Base-by-base conservation (phyloP, 768 basidiomycete species). In the Leccinellum luteum region DNA sequence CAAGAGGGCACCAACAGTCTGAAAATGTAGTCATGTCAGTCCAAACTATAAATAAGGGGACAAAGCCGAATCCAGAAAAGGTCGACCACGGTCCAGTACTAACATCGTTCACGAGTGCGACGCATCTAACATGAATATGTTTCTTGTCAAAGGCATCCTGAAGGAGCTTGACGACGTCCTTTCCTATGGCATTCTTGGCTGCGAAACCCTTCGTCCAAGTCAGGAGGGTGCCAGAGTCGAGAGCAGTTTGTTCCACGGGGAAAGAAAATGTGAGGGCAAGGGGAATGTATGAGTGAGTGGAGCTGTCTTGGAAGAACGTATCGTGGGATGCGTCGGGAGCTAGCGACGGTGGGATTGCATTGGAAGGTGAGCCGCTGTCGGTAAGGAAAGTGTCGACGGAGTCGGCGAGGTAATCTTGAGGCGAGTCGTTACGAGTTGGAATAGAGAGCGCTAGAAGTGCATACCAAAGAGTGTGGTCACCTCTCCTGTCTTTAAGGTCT, bases 261-360 rank as follows among this genome's bases (percentile, higher is more conserved):
- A 98, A 97, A 28, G 92, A 94, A 73, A 98, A 99, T 0, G 97
- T 98, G 52, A 99, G 81, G 9, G 96, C 97, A 3, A 99, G 86
- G 30, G 84, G 81, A 38, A 89, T 63, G 50, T 78, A 74, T 9
- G 83, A 75, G 2, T 74, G 64, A 63, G 81, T 76, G 1, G 71
- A 64, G 17, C 60, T 57, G 12, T 60, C 25, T 44, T 23, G 43
- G 21, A 68, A 54, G 44, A 61, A 47, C 25, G 58, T 41, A 25
- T 55, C 63, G 43, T 63, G 60, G 27, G 59, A 54, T 28, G 54
- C 54, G 27, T 61, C 52, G 47, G 57, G 64, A 21, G 64, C 17
- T 35, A 71, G 64, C 3, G 69, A 68, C 1, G 70, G 65, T 23
- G 72, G 72, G 41, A 72, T 61, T 12, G 58, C 60, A 35, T 21